Conservation (phyloP, 306 rosid species). For the Geum urbanum region DNA sequence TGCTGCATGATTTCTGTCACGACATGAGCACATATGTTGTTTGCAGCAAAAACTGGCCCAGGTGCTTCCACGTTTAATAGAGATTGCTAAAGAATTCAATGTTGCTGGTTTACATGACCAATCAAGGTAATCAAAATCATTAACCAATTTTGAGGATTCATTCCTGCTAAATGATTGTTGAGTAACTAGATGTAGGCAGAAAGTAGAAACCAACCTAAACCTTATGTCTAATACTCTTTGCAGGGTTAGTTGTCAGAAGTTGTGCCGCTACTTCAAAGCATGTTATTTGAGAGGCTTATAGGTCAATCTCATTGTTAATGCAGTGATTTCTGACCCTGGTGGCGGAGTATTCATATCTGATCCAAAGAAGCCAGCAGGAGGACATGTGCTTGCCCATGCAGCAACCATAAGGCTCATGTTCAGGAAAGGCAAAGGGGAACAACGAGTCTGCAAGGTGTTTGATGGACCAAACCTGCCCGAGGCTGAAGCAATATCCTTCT, state of each 20-base stretch:
- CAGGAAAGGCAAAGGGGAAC: constrained; percentile 95
- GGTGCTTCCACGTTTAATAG: constrained; percentile 84
- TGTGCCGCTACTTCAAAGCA: background rate
- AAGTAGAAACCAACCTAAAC: background rate
- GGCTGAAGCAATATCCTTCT: constrained; percentile 96
- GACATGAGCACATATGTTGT: background rate
- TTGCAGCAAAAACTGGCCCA: constrained; percentile 91
- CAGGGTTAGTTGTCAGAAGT: background rate
- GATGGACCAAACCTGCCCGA: constrained; percentile 94
- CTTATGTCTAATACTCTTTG: too few species aligned
- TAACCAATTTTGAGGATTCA: background rate
- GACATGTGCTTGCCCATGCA: constrained; percentile 93
- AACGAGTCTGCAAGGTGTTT: constrained; percentile 87
- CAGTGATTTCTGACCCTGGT: constrained; percentile 92
- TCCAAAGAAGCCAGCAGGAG: constrained; percentile 96
- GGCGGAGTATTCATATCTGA: constrained; percentile 88
- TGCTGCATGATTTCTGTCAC: background rate
- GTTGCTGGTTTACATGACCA: constrained; percentile 89
- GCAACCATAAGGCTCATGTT: constrained; percentile 83
- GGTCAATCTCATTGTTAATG: constrained; percentile 17
- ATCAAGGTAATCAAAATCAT: constrained; percentile 55
- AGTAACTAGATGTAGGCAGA: background rate
- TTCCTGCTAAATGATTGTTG: background rate
- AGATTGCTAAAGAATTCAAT: constrained; percentile 58
- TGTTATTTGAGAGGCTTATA: background rate